Base-by-base conservation (phyloP, 1,284 basidiomycete genomes). In the Tilletiaria anomala region DNA sequence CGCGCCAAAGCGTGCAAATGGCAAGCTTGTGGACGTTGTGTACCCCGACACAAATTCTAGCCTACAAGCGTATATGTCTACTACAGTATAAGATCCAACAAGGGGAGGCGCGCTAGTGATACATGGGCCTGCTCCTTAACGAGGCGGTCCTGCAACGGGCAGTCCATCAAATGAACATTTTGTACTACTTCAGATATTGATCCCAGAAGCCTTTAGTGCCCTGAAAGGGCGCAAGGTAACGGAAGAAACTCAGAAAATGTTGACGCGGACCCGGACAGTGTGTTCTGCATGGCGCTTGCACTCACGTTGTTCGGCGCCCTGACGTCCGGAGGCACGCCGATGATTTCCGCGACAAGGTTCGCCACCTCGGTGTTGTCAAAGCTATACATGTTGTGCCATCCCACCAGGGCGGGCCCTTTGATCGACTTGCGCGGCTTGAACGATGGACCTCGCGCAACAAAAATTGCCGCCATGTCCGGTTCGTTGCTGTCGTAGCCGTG, bases 371-470 rank as follows among this genome's bases (percentile, higher is more conserved):
- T 75, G 53, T 88, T 91, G 62, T 73, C 66, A 68, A 91, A 89
- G 6, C 72, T 87, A 79, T 21, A n/a, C 20, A 37, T 40, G 52
- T 56, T 29, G 69, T 70, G 51, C 75, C 72, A 10, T 12, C 22
- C 40, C 75, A 73, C 5, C 74, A 68, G 24, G 5, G 29, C 36
- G 12, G 6, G 21, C 22, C 23, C 19, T n/a, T 26, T 37, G 4
- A n/a, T 5, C 3, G 11, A 11, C n/a, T 22, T 6, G 11, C 22
- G 20, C 8, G 22, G n/a, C n/a, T n/a, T 16, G 6, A 81, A 78
- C 64, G 86, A 85, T 0, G 86, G 84, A 1, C 86, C 86, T 58
- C 83, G 81, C 3, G 83, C 83, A 47, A 89, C 79, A 67, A 91
- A 89, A 67, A 85, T 80, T 0, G 85, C 85, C 43, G 78, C 77